These are phyloP conservation scores for Backusella westeae DNA, from an alignment of 192 early-diverging fungal species.

Conservation along the genomic window DNA sequence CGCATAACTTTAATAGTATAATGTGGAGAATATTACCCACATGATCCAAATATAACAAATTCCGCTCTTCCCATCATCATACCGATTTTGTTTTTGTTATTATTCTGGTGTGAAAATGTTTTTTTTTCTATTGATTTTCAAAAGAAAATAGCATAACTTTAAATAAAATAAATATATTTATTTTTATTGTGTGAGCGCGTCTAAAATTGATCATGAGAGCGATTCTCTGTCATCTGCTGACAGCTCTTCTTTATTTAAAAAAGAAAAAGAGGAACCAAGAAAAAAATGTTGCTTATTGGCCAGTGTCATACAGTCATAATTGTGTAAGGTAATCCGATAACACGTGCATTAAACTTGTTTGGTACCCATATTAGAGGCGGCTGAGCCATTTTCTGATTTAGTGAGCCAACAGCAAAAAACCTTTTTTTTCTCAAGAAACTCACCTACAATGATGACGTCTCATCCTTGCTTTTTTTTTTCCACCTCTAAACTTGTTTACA, in stretches of 20 bases:
- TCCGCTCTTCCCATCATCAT: background rate
- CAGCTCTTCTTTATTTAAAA: background rate
- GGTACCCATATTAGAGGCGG: background rate
- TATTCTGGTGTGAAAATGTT: background rate
- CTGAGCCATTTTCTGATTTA: background rate
- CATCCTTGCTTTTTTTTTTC: background rate
- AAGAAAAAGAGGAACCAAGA: background rate
- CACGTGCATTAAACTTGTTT: background rate
- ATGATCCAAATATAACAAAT: background rate
- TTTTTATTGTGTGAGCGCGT: background rate
- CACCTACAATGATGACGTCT: background rate
- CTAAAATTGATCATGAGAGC: background rate
- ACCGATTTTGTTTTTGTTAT: background rate
- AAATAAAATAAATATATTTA: background rate
- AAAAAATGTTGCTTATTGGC: background rate
- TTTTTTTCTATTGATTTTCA: background rate
- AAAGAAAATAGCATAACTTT: background rate
- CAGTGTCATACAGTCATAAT: background rate
- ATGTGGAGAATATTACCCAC: constrained; percentile 4
- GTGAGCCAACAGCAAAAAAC: background rate
- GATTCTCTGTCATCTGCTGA: background rate
- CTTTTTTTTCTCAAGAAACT: background rate
- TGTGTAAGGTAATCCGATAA: background rate
- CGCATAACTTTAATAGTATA: background rate
- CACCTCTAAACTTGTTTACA: background rate